Conservation (phyloP, 106 monocot species). For the Platanthera zijinensis region DNA sequence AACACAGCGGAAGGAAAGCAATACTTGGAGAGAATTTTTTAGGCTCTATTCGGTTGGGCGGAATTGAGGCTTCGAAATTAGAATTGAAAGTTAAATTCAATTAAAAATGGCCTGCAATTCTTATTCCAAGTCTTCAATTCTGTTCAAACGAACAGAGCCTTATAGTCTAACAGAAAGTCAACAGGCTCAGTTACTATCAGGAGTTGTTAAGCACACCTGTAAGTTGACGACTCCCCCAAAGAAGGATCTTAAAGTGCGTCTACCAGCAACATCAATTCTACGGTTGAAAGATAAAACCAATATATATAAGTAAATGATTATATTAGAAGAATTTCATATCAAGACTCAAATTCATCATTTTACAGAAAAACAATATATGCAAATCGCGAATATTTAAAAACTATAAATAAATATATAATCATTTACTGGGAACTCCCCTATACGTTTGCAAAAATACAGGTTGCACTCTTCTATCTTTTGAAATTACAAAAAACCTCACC, state of each 20-base stretch:
- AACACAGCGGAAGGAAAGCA: not conserved
- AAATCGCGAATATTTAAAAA: not conserved
- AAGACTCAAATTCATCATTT: not conserved
- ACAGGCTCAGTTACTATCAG: not conserved
- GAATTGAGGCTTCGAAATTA: too few species aligned
- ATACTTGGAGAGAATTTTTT: not conserved
- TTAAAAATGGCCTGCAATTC: not conserved
- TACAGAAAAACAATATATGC: not conserved
- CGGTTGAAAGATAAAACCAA: constrained; percentile 2
- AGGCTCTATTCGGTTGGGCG: not conserved
- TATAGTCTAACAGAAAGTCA: too few species aligned
- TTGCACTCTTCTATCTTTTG: too few species aligned
- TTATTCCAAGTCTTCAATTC: too few species aligned
- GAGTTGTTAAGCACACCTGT: constrained; percentile 36
- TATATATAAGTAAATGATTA: too few species aligned
- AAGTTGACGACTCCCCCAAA: constrained; percentile 69
- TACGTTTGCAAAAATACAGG: too few species aligned
- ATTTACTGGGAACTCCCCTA: too few species aligned
- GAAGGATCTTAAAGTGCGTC: constrained; percentile 52
- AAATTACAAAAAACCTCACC: too few species aligned
- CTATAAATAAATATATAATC: too few species aligned
- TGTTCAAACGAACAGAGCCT: too few species aligned
- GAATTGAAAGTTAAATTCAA: not conserved
- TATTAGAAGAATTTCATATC: not conserved
- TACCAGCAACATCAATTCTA: constrained; percentile 77